Conservation (phyloP, 371 early-diverging fungal species). For the Coemansia sp. region DNA sequence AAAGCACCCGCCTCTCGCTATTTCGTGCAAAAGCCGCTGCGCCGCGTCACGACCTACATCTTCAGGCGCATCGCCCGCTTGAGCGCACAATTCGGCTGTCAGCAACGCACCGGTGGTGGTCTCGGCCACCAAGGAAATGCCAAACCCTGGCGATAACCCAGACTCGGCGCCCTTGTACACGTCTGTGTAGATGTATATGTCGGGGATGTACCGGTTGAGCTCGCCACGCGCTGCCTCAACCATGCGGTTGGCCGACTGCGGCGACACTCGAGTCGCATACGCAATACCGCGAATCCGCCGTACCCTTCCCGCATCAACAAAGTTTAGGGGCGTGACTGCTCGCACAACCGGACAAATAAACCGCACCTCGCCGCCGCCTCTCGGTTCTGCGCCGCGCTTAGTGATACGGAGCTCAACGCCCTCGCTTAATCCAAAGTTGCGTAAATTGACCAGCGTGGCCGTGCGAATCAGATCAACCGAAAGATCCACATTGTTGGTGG, state of each 20-base stretch:
- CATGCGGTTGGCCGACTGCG: conserved; percentile 91
- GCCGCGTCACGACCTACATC: conserved; percentile 80
- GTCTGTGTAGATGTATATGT: conserved; percentile 96
- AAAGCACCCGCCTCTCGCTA: conserved; percentile 85
- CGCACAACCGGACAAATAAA: conserved; percentile 84
- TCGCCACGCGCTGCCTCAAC: conserved; percentile 83
- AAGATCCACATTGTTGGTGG: conserved; percentile 85
- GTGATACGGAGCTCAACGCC: conserved; percentile 83
- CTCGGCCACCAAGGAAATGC: conserved; percentile 88
- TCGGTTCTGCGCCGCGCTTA: conserved; percentile 91
- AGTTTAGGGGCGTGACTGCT: conserved; percentile 75
- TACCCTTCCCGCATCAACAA: conserved; percentile 80
- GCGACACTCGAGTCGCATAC: conserved; percentile 87
- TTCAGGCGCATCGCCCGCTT: conserved; percentile 81
- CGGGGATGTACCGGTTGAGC: conserved; percentile 87
- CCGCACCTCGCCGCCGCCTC: conserved; percentile 90
- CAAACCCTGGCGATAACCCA: conserved; percentile 93
- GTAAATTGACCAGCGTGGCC: conserved; percentile 79
- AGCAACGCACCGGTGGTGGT: conserved; percentile 79
- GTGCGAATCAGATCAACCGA: conserved; percentile 85
- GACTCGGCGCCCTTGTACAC: conserved; percentile 93
- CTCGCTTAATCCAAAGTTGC: conserved; percentile 76
- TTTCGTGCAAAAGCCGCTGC: conserved; percentile 75
- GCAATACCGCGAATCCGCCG: conserved; percentile 96
- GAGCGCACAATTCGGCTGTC: conserved; percentile 80